Base-by-base conservation (phyloP, 768 basidiomycete species). In the Lactarius trivialis region DNA sequence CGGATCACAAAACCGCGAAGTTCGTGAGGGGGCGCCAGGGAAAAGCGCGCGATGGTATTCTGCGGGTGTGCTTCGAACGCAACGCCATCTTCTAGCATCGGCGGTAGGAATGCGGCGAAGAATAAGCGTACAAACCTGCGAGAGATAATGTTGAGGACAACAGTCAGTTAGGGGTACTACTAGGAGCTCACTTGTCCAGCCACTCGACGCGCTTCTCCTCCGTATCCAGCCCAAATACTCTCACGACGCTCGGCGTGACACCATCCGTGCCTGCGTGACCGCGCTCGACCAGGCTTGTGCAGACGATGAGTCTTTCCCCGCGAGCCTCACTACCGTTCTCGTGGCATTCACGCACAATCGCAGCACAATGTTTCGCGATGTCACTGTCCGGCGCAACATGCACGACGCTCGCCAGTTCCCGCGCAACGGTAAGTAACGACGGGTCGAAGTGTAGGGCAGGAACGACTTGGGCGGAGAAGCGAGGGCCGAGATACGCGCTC, bases 31-130 rank as follows among this genome's bases (percentile, higher is more conserved):
- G 55, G 79, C 28, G 73, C 61, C 4, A 79, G 64, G 61, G 80
- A 77, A 64, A 83, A 84, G 1, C 82, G 77, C 7, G 81, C 81
- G 8, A 85, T 72, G 61, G 81, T 82, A 63, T 85, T 84, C 70
- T 85, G 83, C 1, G 81, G 81, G 67, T 85, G 83, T 54, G 78
- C 80, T 68, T 85, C 82, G 66, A 85, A 83, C 1, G 79, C 82
- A 4, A 85, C 81, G 7, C 82, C 82, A 60, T 85, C 81, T 57
- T 77, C 67, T 4, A 85, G 70, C 62, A 83, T 75, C 0, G 82
- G 73, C 2, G 83, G 82, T 21, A 85, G 72, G 66, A 85, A 83
- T 3, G 82, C 82, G n/a, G 74, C 71, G 61, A 84, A 77, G 61
- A 82, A 78, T 32, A 83, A 50, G 30, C 77, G 75, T 58, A 78